A percentile compares a stretch with the other conserved stretches of the same genome.
These are phyloP conservation scores for Shiraia bambusicola DNA, from an alignment of 2,329 filamentous ascomycete species.

Conservation along the genomic window DNA sequence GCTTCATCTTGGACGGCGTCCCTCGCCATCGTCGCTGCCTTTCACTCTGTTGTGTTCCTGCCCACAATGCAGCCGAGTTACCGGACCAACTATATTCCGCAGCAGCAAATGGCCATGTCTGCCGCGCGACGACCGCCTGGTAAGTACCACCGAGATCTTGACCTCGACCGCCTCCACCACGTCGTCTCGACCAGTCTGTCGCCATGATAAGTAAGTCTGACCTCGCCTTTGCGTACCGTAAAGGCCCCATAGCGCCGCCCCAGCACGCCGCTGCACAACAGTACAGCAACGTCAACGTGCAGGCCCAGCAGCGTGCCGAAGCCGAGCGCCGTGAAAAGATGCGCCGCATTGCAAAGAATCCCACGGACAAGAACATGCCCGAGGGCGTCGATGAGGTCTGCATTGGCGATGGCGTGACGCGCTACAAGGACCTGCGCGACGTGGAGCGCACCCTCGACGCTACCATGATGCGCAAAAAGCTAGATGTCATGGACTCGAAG, in stretches of 20 bases:
- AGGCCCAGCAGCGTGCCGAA: constrained; percentile 49
- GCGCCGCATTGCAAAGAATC: constrained; percentile 81
- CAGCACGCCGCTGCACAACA: constrained; percentile 55
- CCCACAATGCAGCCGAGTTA: constrained; percentile 48
- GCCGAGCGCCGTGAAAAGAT: constrained; percentile 63
- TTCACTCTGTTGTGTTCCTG: constrained; percentile 21
- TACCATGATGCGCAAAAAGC: constrained; percentile 87
- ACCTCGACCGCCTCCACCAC: constrained; percentile 17
- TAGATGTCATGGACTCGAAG: constrained; percentile 84
- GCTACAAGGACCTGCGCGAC: constrained; percentile 82
- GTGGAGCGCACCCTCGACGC: constrained; percentile 87
- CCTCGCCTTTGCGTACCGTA: constrained; percentile 50
- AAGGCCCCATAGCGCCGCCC: constrained; percentile 47
- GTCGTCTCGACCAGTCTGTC: constrained; percentile 5
- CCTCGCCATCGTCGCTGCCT: constrained; percentile 37
- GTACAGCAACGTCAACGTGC: constrained; percentile 41
- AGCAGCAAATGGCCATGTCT: constrained; percentile 39
- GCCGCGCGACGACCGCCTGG: constrained; percentile 46
- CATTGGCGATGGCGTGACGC: constrained; percentile 76
- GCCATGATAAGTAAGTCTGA: constrained; percentile 52
- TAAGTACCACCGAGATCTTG: constrained; percentile 32
- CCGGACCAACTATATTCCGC: constrained; percentile 49
- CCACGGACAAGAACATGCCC: constrained; percentile 91
- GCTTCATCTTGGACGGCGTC: constrained; percentile 27
- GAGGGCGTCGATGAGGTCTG: constrained; percentile 79